A percentile compares a stretch with the other conserved stretches of the same genome.
Conservation (phyloP, 2,329 filamentous ascomycete genomes). For the Pleochaeta shiraiana region DNA sequence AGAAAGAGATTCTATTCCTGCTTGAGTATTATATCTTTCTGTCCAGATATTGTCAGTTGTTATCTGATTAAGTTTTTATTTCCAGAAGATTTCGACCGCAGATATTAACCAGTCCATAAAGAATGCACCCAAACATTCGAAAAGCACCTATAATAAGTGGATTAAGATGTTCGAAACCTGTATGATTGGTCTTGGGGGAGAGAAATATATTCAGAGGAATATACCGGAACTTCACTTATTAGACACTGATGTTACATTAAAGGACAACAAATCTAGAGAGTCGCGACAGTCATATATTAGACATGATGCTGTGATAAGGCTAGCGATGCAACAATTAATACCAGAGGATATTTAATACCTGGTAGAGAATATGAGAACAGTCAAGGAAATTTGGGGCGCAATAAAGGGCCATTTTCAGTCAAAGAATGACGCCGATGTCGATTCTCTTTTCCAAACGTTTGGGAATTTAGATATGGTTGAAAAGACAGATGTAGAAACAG, state of each 20-base stretch:
- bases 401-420: background rate
- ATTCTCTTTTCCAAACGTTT: background rate
- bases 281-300: background rate
- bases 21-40: too few relatives aligned
- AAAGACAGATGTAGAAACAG: background rate
- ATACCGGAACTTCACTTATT: background rate
- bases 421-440: background rate
- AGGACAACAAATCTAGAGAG: background rate
- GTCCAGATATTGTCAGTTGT: too few relatives aligned
- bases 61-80: too few relatives aligned
- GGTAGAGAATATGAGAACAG: background rate
- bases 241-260: background rate
- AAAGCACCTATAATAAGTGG: background rate
- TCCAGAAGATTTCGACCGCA: background rate
- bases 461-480: background rate
- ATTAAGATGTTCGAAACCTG: background rate
- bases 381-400: background rate
- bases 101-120: background rate
- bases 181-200: background rate
- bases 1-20: too few relatives aligned
- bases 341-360: background rate
- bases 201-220: background rate
- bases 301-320: background rate
- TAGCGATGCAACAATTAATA: background rate
- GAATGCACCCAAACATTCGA: background rate